Evolutionary conservation across 2,329 filamentous ascomycete genomes (phyloP).

Genomic region (Rhinocladiella mackenziei): DNA sequence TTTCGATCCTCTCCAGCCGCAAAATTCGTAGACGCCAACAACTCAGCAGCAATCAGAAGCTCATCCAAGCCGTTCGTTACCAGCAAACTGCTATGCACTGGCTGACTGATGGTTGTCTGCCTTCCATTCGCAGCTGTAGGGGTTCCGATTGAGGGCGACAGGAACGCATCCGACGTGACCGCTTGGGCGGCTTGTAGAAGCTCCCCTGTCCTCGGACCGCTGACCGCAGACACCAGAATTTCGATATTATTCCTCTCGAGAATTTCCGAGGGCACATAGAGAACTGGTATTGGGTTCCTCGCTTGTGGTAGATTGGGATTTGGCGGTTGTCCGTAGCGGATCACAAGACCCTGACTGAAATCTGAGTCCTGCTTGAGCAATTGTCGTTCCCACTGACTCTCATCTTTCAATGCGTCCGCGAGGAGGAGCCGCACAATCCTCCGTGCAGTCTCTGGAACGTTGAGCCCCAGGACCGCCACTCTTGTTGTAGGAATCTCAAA

Average conservation of each 20-base stretch:
- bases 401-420: slow-evolving; percentile 63
- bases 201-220: slow-evolving; percentile 18
- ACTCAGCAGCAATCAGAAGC: slow-evolving; percentile 45
- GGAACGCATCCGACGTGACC: slow-evolving; percentile 51
- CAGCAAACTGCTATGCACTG: slow-evolving; percentile 77
- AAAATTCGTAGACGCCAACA: slow-evolving; percentile 32
- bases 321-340: slow-evolving; percentile 55
- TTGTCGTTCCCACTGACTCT: slow-evolving; percentile 64
- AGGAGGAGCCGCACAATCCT: slow-evolving; percentile 65
- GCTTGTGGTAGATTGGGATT: slow-evolving; percentile 43
- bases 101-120: slow-evolving; percentile 66
- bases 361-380: slow-evolving; percentile 50
- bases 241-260: slow-evolving; percentile 57
- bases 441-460: slow-evolving; percentile 49
- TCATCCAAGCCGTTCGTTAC: slow-evolving; percentile 70
- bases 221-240: slow-evolving; percentile 54
- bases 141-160: slow-evolving; percentile 73
- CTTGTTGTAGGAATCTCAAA: slow-evolving; percentile 51
- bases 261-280: slow-evolving; percentile 54
- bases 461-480: slow-evolving; percentile 54
- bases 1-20: slow-evolving; percentile 38
- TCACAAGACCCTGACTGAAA: slow-evolving; percentile 56
- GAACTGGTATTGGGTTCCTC: slow-evolving; percentile 51
- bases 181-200: slow-evolving; percentile 23
- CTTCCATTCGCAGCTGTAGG: slow-evolving; percentile 60